Base-by-base conservation (phyloP, 257 asterid species). In the Anisodus tanguticus region DNA sequence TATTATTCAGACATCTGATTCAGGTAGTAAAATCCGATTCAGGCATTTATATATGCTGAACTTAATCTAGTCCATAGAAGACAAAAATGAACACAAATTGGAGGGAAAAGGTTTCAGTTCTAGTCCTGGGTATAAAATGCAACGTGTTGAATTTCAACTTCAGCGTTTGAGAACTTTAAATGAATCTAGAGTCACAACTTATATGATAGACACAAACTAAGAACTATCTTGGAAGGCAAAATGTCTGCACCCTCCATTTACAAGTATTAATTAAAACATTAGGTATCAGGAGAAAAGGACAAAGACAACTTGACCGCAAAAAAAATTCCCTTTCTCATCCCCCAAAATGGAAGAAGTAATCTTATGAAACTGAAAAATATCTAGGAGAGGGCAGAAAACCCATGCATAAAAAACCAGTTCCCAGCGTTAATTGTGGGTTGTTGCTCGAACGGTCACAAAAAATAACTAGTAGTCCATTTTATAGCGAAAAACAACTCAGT, bases 1-100 rank as follows among this genome's bases (percentile, higher is more conserved):
- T 72, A 74, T 74, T 22, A 47, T 74, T 74, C 80, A 47, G 80
- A 74, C 43, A 74, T 74, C 60, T 12, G 60, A 74, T 74, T 45
- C 43, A 49, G 60, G 80, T 57, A 55, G 6, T 55, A 31, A 31
- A 47, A 55, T 55, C n/a, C 19, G n/a, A 55, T 55, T 4, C 8
- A 55, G 62, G 62, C 45, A 47, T 49, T 47, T 69, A 41, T 47
- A 19, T 35, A 49, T 72, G 41, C 43, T 51, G 22, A 74, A 49
- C 62, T 76, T 76, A 76, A 39, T 76, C 22, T 12, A 76, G 19
- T 76, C 12, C 35, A 22, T 26, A 74, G 62, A 49, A 22, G 62
- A 74, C n/a, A 49, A 74, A 41, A 74, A 74, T 49, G 63, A 26
- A 51, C 45, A 49, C 45, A 76, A 12, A 51, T 49, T 26, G 81